Evolutionary conservation across 805 yeast genomes (phyloP).

Genomic region (Nakazawaea anatomiae): DNA sequence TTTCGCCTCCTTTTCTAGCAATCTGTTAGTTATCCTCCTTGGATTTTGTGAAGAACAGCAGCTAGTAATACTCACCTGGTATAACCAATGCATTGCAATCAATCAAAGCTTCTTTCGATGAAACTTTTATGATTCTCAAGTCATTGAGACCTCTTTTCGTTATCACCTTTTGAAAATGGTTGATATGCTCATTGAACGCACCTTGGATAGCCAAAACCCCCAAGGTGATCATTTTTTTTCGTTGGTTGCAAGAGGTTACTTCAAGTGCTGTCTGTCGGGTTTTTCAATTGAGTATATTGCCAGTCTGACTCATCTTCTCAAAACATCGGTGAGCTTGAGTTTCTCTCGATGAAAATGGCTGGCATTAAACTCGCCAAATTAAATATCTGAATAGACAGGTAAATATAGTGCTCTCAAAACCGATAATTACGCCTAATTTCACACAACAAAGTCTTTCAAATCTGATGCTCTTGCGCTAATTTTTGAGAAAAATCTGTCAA

Average conservation of each 20-base stretch:
- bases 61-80: conserved; percentile 37
- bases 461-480: background rate
- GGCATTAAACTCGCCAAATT: background rate
- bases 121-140: conserved; percentile 40
- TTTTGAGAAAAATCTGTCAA: background rate
- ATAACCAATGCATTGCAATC: conserved; percentile 55
- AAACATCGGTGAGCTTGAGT: too few species aligned
- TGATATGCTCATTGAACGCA: conserved; percentile 66
- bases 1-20: conserved; percentile 44
- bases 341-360: too few species aligned
- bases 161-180: conserved; percentile 36
- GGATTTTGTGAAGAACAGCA: too few species aligned
- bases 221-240: conserved; percentile 23
- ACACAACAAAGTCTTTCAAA: background rate
- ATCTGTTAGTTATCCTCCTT: too few species aligned
- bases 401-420: background rate
- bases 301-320: too few species aligned
- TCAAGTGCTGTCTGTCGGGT: too few species aligned
- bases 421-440: background rate
- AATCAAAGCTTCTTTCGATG: conserved; percentile 43
- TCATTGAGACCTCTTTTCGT: conserved; percentile 21
- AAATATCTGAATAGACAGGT: background rate
- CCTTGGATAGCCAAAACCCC: conserved; percentile 82
- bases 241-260: too few species aligned
- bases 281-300: too few species aligned